Evolutionary conservation across 176 grass and related monocot genomes (phyloP).

Genomic region (Urochloa ruziziensis): DNA sequence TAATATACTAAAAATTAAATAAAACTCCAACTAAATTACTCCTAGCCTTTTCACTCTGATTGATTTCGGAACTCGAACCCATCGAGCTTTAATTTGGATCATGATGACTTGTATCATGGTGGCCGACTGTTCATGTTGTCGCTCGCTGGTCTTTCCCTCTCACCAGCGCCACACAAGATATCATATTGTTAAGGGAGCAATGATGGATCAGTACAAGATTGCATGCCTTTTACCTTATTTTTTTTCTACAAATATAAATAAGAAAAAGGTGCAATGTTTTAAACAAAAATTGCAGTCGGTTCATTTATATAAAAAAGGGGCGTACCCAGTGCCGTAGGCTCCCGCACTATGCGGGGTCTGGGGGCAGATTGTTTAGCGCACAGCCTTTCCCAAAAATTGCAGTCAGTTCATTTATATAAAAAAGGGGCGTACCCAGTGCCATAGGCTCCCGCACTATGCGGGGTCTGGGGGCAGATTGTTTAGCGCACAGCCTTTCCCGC

Average conservation of each 20-base stretch:
- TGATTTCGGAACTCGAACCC: constrained; percentile 49
- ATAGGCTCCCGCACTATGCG: no score
- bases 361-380: no score
- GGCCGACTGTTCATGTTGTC: constrained; percentile 13
- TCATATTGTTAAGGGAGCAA: constrained; percentile 25
- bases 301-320: no score
- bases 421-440: no score
- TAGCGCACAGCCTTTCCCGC: no score
- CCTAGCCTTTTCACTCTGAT: not conserved
- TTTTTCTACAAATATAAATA: not conserved
- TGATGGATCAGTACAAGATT: constrained; percentile 28
- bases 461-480: no score
- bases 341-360: no score
- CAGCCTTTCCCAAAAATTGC: no score
- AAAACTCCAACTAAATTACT: constrained; percentile 13
- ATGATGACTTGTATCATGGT: constrained; percentile 26
- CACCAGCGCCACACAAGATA: constrained; percentile 22
- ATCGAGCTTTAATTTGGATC: constrained; percentile 25
- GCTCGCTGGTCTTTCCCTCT: not conserved
- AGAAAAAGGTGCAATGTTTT: not conserved
- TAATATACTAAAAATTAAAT: no score
- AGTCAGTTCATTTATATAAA: no score
- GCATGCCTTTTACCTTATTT: not conserved
- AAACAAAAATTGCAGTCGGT: not conserved
- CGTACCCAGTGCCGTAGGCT: no score